phyloP scores from a whole-genome alignment of 352 stramenopile genomes.

The Globisporangium emineosum region DNA sequence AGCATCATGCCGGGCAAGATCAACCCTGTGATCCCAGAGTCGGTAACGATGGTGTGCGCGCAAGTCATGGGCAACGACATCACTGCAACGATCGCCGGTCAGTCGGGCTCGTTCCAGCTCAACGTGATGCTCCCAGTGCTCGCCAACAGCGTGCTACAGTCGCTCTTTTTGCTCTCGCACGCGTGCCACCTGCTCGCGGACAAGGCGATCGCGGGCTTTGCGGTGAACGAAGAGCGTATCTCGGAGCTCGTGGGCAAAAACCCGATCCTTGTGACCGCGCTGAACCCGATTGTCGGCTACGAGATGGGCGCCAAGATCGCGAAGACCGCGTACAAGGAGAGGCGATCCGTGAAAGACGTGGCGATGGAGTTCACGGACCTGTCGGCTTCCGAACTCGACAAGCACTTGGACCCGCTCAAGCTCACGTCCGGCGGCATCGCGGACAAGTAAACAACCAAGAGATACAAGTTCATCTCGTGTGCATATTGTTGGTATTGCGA shows the following conservation, averaged over 20 bases:
- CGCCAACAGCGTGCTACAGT: slow-evolving; percentile 48
- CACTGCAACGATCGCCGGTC: slow-evolving; percentile 44
- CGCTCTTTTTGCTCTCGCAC: slow-evolving; percentile 36
- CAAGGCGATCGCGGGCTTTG: slow-evolving; percentile 42
- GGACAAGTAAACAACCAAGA: slow-evolving; percentile 20
- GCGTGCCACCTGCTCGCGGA: slow-evolving; percentile 39
- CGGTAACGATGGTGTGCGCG: slow-evolving; percentile 53
- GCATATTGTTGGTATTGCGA: neutral
- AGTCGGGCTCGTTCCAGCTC: slow-evolving; percentile 52
- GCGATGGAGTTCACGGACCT: slow-evolving; percentile 40
- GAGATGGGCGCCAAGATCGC: slow-evolving; percentile 54
- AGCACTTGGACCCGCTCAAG: slow-evolving; percentile 43
- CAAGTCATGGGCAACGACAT: slow-evolving; percentile 62
- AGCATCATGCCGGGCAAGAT: slow-evolving; percentile 98
- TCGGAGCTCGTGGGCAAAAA: slow-evolving; percentile 49
- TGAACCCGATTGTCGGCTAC: slow-evolving; percentile 60
- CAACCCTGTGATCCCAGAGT: slow-evolving; percentile 82
- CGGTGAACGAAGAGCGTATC: slow-evolving; percentile 39
- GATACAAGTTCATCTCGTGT: neutral
- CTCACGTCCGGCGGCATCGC: slow-evolving; percentile 45
- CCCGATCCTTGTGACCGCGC: slow-evolving; percentile 54
- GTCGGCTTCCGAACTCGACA: slow-evolving; percentile 48
- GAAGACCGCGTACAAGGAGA: slow-evolving; percentile 59
- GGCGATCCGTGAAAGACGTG: slow-evolving; percentile 45
- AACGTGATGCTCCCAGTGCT: slow-evolving; percentile 64